phyloP scores from a whole-genome alignment of 2,329 filamentous ascomycete species.

The Colletotrichum spinosum region DNA sequence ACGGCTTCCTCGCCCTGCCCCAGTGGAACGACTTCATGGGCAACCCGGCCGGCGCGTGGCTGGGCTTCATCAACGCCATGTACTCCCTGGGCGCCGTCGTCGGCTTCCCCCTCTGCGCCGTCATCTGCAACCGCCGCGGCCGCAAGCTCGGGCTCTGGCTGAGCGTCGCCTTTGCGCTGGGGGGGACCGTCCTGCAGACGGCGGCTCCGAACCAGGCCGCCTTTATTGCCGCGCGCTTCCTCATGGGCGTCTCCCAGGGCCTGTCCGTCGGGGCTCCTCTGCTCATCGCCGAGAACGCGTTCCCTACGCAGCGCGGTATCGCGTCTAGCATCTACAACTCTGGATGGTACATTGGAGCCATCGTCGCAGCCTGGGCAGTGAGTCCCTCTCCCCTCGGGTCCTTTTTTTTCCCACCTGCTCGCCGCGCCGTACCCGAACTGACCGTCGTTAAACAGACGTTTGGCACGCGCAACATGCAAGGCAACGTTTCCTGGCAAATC shows the following conservation, averaged over 20 bases:
- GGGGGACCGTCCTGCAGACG: slow-evolving; percentile 42
- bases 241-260: slow-evolving; percentile 47
- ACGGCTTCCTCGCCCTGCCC: slow-evolving; percentile 28
- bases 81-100: slow-evolving; percentile 53
- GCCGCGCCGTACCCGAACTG: neutral
- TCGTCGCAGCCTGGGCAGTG: slow-evolving; percentile 43
- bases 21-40: slow-evolving; percentile 31
- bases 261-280: slow-evolving; percentile 45
- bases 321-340: slow-evolving; percentile 26
- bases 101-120: slow-evolving; percentile 47
- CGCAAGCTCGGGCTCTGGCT: slow-evolving; percentile 30
- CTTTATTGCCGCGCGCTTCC: slow-evolving; percentile 48
- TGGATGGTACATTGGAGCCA: slow-evolving; percentile 40
- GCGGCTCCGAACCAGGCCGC: slow-evolving; percentile 39
- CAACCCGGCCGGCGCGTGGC: slow-evolving; percentile 22
- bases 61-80: slow-evolving; percentile 38
- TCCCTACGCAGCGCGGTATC: slow-evolving; percentile 42
- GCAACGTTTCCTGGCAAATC: slow-evolving; percentile 61
- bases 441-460: slow-evolving; percentile 45
- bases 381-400: neutral
- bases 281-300: slow-evolving; percentile 48
- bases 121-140: slow-evolving; percentile 41
- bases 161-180: slow-evolving; percentile 7
- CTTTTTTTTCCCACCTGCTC: neutral
- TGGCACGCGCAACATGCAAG: slow-evolving; percentile 53